Evolutionary conservation across 1,139 yeast genomes (phyloP).

Genomic region (Groenewaldozyma auringiensis): DNA sequence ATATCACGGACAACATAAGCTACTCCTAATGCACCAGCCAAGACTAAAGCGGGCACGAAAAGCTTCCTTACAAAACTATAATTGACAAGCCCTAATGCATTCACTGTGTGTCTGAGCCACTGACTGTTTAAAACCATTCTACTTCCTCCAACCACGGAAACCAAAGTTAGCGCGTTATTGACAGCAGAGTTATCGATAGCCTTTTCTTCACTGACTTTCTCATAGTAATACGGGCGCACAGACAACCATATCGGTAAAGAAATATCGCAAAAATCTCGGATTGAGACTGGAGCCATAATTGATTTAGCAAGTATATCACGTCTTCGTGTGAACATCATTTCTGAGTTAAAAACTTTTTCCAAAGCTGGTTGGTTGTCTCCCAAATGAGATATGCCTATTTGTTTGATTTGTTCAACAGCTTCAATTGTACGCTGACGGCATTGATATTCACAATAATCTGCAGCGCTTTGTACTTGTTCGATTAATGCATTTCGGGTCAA

Average conservation of each 20-base stretch:
- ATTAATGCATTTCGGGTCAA: slow-evolving; percentile 64
- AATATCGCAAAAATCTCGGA: slow-evolving; percentile 65
- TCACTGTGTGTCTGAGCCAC: slow-evolving; percentile 24
- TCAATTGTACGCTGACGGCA: slow-evolving; percentile 56
- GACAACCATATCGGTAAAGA: slow-evolving; percentile 20
- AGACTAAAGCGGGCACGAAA: slow-evolving; percentile 42
- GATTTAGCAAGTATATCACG: slow-evolving; percentile 56
- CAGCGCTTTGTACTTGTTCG: slow-evolving; percentile 55
- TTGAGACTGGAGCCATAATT: slow-evolving; percentile 50
- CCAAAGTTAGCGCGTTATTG: slow-evolving; percentile 34
- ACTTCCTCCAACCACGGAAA: slow-evolving; percentile 34
- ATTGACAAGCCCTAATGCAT: slow-evolving; percentile 18
- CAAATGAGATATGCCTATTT: slow-evolving; percentile 41
- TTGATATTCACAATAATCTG: slow-evolving; percentile 53
- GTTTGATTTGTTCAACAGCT: slow-evolving; percentile 55
- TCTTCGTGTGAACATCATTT: slow-evolving; percentile 74
- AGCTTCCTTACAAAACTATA: slow-evolving; percentile 28
- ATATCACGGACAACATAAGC: slow-evolving; percentile 70
- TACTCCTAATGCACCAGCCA: slow-evolving; percentile 51
- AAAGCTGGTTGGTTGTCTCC: slow-evolving; percentile 43
- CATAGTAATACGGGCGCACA: slow-evolving; percentile 6
- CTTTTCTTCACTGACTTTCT: slow-evolving; percentile 3
- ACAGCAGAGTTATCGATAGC: slow-evolving; percentile 26
- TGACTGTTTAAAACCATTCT: slow-evolving; percentile 26
- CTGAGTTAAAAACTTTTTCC: slow-evolving; percentile 64